Evolutionary conservation across 148 eudicot species (phyloP), one percentile per base, ranked within the genome.

Genomic region (Rhododendron ovatum): DNA sequence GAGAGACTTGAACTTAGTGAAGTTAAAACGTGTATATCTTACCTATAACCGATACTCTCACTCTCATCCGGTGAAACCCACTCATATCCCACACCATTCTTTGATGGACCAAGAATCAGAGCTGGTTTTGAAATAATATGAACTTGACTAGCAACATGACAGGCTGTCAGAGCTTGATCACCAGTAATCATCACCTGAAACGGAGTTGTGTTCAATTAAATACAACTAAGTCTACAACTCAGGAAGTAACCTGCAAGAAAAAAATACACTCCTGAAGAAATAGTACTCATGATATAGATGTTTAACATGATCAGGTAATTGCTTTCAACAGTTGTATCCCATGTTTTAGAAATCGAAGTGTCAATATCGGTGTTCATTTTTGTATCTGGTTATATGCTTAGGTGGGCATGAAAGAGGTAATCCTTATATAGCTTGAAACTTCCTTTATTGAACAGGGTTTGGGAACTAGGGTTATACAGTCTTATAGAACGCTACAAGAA

Each of bases 91-190:
- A 83, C 88, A 74, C 83, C 83, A 59, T 82, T 89, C 87, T 84
- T 92, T 43, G 90, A 87, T 30, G 86, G 93, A 45, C 91, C 87
- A 80, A 63, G 93, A 91, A 96, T 94, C 78, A 96, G 88, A 51
- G 94, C 93, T 28, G 98, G 94, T 87, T 89, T 92, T 76, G 98
- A 92, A 84, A 96, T 87, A 55, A 96, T 96, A 89, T 96, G 92
- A 88, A 96, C 98, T 96, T 96, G 98, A 84, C 91, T 89, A 85
- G 98, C 99, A 89, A 96, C 99, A 91, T 96, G 99, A 87, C 99
- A 94, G 86, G 99, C 99, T 57, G 99, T 96, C 90, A 96, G 90
- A 82, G 99, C 98, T 91, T 96, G 99, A 89, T 96, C 99, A 59
- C 99, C 99, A 81, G 99, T 96, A 71, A 96, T 96, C 99, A 96